Percentiles rank a stretch among this genome's conserved stretches.
Evolutionary conservation across 2,329 filamentous ascomycete species (phyloP).

Genomic region (Colletotrichum salicis): DNA sequence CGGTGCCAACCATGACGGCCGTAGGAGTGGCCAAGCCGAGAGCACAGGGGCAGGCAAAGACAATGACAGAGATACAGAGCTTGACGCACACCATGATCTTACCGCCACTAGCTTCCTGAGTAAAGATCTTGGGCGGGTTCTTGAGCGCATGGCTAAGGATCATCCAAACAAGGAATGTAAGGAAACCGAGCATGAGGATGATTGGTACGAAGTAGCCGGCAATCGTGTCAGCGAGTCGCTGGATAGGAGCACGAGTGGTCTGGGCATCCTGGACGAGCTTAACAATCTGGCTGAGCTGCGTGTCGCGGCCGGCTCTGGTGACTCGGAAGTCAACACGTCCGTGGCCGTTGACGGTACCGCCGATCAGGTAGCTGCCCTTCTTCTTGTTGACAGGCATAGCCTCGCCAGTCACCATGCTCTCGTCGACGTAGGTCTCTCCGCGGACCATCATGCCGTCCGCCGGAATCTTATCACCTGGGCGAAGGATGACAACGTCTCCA

Average conservation of each 20-base stretch:
- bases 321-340: constrained; percentile 93
- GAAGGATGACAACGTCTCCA: constrained; percentile 90
- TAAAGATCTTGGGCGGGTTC: constrained; percentile 89
- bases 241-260: constrained; percentile 92
- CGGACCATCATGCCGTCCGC: constrained; percentile 88
- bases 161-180: constrained; percentile 95
- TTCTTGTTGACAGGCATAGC: constrained; percentile 94
- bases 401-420: constrained; percentile 99
- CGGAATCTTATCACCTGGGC: constrained; percentile 95
- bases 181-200: constrained; percentile 84
- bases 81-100: constrained; percentile 97
- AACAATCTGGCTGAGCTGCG: constrained; percentile 97
- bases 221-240: constrained; percentile 88
- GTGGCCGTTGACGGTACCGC: constrained; percentile 94
- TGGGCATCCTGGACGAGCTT: constrained; percentile 98
- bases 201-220: constrained; percentile 94
- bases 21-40: constrained; percentile 96
- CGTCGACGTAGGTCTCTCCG: constrained; percentile 93
- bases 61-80: constrained; percentile 97
- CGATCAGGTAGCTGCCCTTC: constrained; percentile 82
- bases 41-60: constrained; percentile 96
- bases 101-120: constrained; percentile 82
- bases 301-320: constrained; percentile 91
- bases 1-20: constrained; percentile 99
- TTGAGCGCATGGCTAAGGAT: constrained; percentile 86